Base-by-base conservation (phyloP, 1,284 basidiomycete genomes). In the Austroboletus rostrupii region DNA sequence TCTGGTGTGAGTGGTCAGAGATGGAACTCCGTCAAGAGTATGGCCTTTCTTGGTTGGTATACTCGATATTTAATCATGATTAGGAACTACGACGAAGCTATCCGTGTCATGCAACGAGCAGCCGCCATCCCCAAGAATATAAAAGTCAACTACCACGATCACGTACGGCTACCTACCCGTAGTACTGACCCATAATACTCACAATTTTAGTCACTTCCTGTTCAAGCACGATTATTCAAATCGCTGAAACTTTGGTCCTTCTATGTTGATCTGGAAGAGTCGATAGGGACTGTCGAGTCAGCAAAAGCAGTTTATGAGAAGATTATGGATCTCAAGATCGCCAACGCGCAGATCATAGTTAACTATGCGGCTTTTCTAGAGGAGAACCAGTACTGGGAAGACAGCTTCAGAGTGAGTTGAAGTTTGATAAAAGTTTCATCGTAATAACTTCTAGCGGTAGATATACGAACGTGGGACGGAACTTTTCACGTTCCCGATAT, bases 1-100 rank as follows among this genome's bases (percentile, higher is more conserved):
- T 98, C 14, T 99, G 97, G 97, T 97, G 93, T 67, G 94, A 97
- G 69, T 99, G 96, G 96, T 87, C 97, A 10, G 96, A 99, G 71
- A 87, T 99, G 88, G 97, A 99, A 68, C 77, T 99, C 43, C 81
- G 97, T 33, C 89, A 96, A 44, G 94, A 94, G 92, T 93, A 69
- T 62, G 90, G 80, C 16, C 31, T 48, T 32, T 26, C 17, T 57
- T 31, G 17, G 38, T 26, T 44, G 19, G 20, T 20, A n/a, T 49
- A 28, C 36, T n/a, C 26, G 28, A 28, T 43, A 50, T 37, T 54
- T 59, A 21, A 56, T 49, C 43, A 28, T 49, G 7, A 23, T 20
- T 64, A 95, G 94, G 57, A 95, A 97, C 65, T 98, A 96, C 61
- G 94, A 97, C 55, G 94, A 97, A 58, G 93, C 94, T 3, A 83